Conservation (phyloP, 371 early-diverging fungal species). For the Mucor mucedo region DNA sequence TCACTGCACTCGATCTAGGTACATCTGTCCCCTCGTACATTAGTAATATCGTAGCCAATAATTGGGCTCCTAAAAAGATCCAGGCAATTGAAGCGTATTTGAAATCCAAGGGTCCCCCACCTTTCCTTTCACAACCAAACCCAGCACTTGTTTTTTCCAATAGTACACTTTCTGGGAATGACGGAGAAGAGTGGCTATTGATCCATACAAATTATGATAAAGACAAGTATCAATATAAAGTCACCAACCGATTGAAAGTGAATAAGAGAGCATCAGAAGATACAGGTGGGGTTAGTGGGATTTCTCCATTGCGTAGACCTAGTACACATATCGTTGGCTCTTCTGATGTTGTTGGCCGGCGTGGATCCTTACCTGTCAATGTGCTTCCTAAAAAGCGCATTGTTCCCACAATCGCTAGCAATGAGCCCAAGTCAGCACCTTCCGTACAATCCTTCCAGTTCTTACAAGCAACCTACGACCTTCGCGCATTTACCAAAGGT, state of each 20-base stretch:
- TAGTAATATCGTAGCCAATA: constrained; percentile 52
- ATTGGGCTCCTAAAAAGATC: constrained; percentile 51
- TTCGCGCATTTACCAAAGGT: constrained; percentile 25
- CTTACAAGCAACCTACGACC: constrained; percentile 18
- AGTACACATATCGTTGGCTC: constrained; percentile 9
- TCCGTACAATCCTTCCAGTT: background rate
- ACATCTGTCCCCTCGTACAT: constrained; percentile 56
- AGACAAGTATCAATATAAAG: constrained; percentile 11
- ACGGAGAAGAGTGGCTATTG: constrained; percentile 13
- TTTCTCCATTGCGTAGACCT: constrained; percentile 7
- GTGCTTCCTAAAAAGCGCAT: constrained; percentile 13
- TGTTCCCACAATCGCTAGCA: background rate
- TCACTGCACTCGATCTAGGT: constrained; percentile 59
- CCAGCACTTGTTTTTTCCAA: constrained; percentile 12
- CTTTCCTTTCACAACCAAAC: constrained; percentile 32
- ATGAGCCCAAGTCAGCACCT: background rate
- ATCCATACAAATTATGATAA: constrained; percentile 16
- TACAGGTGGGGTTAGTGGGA: background rate
- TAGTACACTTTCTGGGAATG: constrained; percentile 1
- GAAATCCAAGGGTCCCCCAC: constrained; percentile 59
- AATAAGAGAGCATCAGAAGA: constrained; percentile 3
- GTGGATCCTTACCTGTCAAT: constrained; percentile 19
- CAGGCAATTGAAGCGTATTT: constrained; percentile 51
- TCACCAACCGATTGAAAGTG: constrained; percentile 3
- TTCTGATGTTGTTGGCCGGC: background rate